These are phyloP conservation scores for Podila minutissima DNA, from an alignment of 192 early-diverging fungal genomes.

Conservation along the genomic window DNA sequence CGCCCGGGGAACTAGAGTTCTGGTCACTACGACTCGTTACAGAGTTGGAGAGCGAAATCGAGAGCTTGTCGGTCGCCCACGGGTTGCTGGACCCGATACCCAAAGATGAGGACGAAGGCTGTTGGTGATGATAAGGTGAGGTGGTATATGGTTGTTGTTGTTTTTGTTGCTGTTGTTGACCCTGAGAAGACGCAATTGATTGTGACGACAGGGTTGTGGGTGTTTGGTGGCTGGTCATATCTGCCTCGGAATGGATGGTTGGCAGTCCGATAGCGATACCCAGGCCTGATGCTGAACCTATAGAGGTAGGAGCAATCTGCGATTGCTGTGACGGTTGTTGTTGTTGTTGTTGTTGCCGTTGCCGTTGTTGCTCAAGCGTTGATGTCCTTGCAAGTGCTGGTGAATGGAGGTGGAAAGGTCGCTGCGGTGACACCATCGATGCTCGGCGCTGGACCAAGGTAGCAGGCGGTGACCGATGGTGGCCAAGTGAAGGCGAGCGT, in stretches of 20 bases:
- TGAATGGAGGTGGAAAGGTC: background rate
- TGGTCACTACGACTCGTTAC: no score
- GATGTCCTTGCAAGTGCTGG: background rate
- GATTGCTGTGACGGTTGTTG: background rate
- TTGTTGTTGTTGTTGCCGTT: constrained; percentile 11
- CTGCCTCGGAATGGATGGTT: background rate
- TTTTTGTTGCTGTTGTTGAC: constrained; percentile 4
- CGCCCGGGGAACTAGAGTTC: no score
- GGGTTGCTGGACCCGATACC: background rate
- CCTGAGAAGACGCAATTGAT: background rate
- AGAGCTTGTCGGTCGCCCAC: no score
- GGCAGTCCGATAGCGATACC: constrained; percentile 21
- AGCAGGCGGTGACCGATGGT: background rate
- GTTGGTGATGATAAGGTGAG: background rate
- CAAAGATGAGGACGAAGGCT: background rate
- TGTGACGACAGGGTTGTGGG: background rate
- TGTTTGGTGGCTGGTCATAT: constrained; percentile 10
- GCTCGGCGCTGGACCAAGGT: background rate
- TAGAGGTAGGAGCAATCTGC: constrained; percentile 43
- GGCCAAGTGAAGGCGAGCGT: background rate
- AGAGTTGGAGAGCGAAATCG: no score
- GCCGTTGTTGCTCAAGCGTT: constrained; percentile 1
- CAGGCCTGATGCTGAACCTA: constrained; percentile 46
- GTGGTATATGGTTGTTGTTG: background rate
- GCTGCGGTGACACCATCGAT: background rate